phyloP scores from a whole-genome alignment of 495 filamentous ascomycete genomes.

The Podospora anserina region DNA sequence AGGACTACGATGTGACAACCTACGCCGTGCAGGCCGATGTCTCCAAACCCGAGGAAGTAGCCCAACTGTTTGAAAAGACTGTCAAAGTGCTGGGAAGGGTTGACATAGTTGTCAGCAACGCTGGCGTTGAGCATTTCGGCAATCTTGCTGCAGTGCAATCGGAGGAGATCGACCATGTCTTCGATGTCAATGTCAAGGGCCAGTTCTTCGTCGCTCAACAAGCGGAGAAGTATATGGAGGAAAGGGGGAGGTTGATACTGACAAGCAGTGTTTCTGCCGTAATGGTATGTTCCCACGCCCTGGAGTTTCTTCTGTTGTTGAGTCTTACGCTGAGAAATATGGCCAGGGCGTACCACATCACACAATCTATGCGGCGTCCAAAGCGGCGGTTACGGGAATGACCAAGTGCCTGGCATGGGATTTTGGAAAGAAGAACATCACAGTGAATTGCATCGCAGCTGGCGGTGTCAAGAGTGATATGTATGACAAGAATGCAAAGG shows the following conservation, averaged over 20 bases:
- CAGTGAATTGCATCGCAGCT: constrained; percentile 11
- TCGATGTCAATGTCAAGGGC: constrained; percentile 12
- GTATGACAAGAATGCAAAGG: constrained; percentile 6
- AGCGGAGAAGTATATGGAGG: constrained; percentile 1
- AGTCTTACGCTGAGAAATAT: not conserved
- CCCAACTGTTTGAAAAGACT: not conserved
- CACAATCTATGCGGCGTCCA: constrained; percentile 14
- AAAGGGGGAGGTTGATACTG: constrained; percentile 3
- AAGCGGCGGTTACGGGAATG: constrained; percentile 9
- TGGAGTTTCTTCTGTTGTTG: not conserved
- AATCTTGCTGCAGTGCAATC: not conserved
- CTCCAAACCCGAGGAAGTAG: not conserved
- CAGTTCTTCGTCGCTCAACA: constrained; percentile 16
- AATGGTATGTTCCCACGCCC: not conserved
- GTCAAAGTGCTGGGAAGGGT: not conserved
- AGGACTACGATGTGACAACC: not conserved
- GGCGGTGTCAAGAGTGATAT: constrained; percentile 13
- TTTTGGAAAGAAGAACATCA: constrained; percentile 5
- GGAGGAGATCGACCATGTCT: constrained; percentile 9
- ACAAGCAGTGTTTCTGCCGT: not conserved
- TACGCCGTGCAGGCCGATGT: not conserved
- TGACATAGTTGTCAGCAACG: not conserved
- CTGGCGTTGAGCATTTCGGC: not conserved
- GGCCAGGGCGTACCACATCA: constrained; percentile 6
- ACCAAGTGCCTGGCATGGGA: constrained; percentile 12